Conservation (phyloP, 1,284 basidiomycete species). For the Apiotrichum domesticum region DNA sequence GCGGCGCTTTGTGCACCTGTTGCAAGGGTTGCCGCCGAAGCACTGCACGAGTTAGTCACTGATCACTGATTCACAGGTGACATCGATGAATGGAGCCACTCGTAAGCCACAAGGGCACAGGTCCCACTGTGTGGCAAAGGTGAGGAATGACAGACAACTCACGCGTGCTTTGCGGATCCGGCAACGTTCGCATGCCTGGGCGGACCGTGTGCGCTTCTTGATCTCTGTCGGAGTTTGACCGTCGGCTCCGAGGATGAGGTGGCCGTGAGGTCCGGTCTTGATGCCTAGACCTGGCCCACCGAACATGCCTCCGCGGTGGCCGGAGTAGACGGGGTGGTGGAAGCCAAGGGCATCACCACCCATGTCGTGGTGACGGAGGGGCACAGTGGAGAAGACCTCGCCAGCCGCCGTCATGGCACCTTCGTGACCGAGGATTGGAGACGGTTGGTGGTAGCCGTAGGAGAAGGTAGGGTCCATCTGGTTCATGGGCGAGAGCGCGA, state of each 20-base stretch:
- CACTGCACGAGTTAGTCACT: constrained; percentile 11
- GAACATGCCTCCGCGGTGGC: not conserved
- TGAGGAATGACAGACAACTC: constrained; percentile 6
- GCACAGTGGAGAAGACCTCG: constrained; percentile 7
- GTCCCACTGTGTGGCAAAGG: not conserved
- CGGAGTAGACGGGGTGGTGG: not conserved
- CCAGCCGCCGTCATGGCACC: constrained; percentile 1
- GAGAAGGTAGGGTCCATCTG: not conserved
- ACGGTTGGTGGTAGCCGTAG: constrained; percentile 8
- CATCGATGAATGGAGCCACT: too few species aligned
- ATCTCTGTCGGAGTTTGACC: constrained; percentile 17
- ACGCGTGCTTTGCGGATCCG: constrained; percentile 26
- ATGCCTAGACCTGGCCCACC: constrained; percentile 7
- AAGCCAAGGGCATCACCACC: not conserved
- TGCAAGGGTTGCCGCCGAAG: constrained; percentile 21
- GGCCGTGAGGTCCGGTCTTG: constrained; percentile 9
- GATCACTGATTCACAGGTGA: too few species aligned
- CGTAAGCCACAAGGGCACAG: too few species aligned
- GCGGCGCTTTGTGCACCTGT: constrained; percentile 19
- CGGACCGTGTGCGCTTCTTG: constrained; percentile 25
- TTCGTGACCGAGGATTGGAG: constrained; percentile 9
- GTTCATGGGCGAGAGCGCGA: constrained; percentile 5
- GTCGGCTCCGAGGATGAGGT: constrained; percentile 14
- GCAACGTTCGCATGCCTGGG: constrained; percentile 28
- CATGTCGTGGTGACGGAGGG: not conserved